These are phyloP conservation scores for Gynochthodes officinalis DNA, from an alignment of 257 asterid genomes.

Conservation along the genomic window DNA sequence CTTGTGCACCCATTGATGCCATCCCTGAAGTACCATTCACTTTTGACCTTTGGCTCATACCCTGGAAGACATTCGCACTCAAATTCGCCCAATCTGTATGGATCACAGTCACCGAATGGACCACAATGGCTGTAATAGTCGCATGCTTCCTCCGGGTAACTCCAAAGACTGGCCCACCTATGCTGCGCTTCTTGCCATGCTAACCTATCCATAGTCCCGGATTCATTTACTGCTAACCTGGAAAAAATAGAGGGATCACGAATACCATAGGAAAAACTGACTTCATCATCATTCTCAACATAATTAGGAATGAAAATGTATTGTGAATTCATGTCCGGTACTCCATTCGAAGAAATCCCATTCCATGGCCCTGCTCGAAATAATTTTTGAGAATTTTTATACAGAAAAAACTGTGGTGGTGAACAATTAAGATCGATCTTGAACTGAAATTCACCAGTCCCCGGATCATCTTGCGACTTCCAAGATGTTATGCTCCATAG, in stretches of 20 bases:
- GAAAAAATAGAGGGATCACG: slow-evolving; percentile 24
- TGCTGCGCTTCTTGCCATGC: slow-evolving; percentile 30
- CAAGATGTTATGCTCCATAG: slow-evolving; percentile 33
- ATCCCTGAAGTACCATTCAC: slow-evolving; percentile 35
- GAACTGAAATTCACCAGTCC: slow-evolving; percentile 23
- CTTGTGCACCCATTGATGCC: slow-evolving; percentile 31
- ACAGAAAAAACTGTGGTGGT: slow-evolving; percentile 14
- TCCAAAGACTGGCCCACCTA: slow-evolving; percentile 33
- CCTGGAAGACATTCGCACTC: slow-evolving; percentile 40
- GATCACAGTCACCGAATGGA: slow-evolving; percentile 21
- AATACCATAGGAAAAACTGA: slow-evolving; percentile 18
- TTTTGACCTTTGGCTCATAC: slow-evolving; percentile 22
- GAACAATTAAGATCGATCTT: slow-evolving; percentile 33
- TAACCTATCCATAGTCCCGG: slow-evolving; percentile 25
- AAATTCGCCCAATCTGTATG: slow-evolving; percentile 24
- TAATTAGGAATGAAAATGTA: slow-evolving; percentile 26
- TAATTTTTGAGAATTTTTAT: slow-evolving; percentile 2
- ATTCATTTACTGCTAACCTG: slow-evolving; percentile 33
- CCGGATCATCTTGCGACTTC: slow-evolving; percentile 41
- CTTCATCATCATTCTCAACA: slow-evolving; percentile 32
- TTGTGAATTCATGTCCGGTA: slow-evolving; percentile 31
- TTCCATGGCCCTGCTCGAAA: slow-evolving; percentile 43
- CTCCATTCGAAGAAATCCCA: slow-evolving; percentile 34
- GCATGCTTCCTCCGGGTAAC: slow-evolving; percentile 27
- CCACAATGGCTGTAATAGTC: slow-evolving; percentile 32